A percentile compares a stretch with the other conserved stretches of the same genome.
phyloP scores from a whole-genome alignment of 2,329 filamentous ascomycete species.

The Talaromyces sp. region DNA sequence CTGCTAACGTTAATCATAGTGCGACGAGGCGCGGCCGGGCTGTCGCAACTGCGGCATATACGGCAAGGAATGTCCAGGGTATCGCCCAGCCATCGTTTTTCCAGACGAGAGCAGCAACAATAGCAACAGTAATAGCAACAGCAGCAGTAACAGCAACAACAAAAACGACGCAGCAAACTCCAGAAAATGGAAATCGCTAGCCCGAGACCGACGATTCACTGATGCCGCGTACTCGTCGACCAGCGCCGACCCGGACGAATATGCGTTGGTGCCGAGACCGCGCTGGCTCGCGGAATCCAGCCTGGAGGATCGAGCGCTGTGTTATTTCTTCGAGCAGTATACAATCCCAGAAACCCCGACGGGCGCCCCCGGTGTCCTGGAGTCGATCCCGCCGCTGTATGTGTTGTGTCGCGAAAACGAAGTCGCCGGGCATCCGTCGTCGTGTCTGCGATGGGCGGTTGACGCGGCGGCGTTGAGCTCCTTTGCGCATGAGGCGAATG shows the following conservation, averaged over 20 bases:
- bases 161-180: neutral
- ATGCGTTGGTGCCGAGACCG: slow-evolving; percentile 11
- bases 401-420: slow-evolving; percentile 19
- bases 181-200: neutral
- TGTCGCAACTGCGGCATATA: slow-evolving; percentile 32
- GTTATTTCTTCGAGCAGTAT: slow-evolving; percentile 38
- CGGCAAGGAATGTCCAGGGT: slow-evolving; percentile 31
- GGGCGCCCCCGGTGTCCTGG: slow-evolving; percentile 26
- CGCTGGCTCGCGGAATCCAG: slow-evolving; percentile 21
- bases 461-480: slow-evolving; percentile 31
- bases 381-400: slow-evolving; percentile 32
- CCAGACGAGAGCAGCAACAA: slow-evolving; percentile 29
- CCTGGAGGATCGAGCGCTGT: slow-evolving; percentile 33
- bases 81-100: slow-evolving; percentile 29
- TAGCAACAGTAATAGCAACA: neutral
- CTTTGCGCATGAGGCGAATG: slow-evolving; percentile 24
- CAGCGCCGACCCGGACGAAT: neutral
- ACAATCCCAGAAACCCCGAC: slow-evolving; percentile 21
- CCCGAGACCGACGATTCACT: neutral
- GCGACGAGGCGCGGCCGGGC: slow-evolving; percentile 30
- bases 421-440: slow-evolving; percentile 14
- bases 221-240: neutral
- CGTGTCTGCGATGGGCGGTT: slow-evolving; percentile 28
- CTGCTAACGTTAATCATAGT: slow-evolving; percentile 8
- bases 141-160: neutral